Evolutionary conservation across 306 rosid species (phyloP), one percentile per base, ranked within the genome.

Genomic region (Vigna radiata): DNA sequence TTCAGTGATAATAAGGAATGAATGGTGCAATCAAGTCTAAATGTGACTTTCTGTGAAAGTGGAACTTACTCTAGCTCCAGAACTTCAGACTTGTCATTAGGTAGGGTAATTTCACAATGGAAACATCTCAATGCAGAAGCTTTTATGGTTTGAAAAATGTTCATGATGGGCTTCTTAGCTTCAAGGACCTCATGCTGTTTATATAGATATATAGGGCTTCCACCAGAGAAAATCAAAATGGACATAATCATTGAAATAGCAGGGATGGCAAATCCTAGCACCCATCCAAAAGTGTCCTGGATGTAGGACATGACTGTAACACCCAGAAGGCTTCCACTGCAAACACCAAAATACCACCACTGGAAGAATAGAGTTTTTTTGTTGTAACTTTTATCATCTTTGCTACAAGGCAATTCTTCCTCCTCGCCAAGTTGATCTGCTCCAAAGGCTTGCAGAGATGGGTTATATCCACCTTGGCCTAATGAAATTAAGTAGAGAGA

Each of bases 201-300:
- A 56, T 85, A 92, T 12, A 73, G 59, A 77, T 90, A 95, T 48
- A 90, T 91, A 2, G 82, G 78, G 65, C 92, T 92, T 74, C 99
- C 97, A 36, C 85, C 72, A 0, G 86, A 68, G 82, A 95, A 95
- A 31, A 92, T 77, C 7, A 83, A 72, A 19, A 91, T 72, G 0
- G 97, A 90, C 10, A 78, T 10, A 39, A 79, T 48, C 97, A 92
- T 95, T 5, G 93, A 87, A 16, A 85, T 52, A 74, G 91, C 90
- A 52, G 97, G 99, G 72, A 95, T 89, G 16, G 97, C 90, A 64
- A 95, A 92, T 2, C 97, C 99, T 27, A 88, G 43, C 4, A 95
- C 93, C 99, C 99, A 92, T 8, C 99, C 97, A 52, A 87, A 87
- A 7, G 90, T 92, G 25, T 95, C 99, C 82, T 95, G 99, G 54